phyloP scores from a whole-genome alignment of 129 eudicot genomes.

The Centrapalus pauciflorus region DNA sequence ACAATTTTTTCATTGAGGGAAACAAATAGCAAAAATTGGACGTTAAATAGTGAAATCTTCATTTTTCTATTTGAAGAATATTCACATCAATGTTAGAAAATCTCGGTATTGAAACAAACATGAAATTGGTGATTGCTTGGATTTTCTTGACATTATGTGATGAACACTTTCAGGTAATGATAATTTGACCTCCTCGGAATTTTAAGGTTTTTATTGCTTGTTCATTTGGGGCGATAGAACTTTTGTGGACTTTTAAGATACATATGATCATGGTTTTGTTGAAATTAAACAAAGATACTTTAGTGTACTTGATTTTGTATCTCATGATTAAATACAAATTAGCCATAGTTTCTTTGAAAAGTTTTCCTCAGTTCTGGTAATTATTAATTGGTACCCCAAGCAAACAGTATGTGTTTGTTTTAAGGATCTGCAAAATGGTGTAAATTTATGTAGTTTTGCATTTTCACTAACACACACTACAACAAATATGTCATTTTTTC shows the following conservation, averaged over 20 bases:
- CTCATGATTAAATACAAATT: not conserved
- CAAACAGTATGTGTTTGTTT: not conserved
- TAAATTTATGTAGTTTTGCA: not conserved
- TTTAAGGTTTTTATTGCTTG: not conserved
- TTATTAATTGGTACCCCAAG: not conserved
- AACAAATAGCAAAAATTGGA: no score
- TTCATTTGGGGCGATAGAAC: not conserved
- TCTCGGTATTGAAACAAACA: no score
- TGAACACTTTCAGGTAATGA: no score
- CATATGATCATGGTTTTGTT: not conserved
- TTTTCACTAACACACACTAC: no score
- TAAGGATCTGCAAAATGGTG: not conserved
- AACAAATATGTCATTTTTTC: no score
- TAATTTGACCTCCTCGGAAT: no score
- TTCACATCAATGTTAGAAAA: no score
- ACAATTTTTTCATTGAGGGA: no score
- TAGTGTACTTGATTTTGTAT: constrained; percentile 4
- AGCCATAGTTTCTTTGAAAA: not conserved
- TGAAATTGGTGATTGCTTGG: no score
- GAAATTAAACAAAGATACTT: not conserved
- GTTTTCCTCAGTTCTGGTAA: not conserved
- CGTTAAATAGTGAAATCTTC: no score
- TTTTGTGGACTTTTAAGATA: not conserved
- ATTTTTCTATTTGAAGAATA: no score
- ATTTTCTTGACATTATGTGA: no score